Conservation (phyloP, 2,329 filamentous ascomycete species). For the Septoria petroselini region DNA sequence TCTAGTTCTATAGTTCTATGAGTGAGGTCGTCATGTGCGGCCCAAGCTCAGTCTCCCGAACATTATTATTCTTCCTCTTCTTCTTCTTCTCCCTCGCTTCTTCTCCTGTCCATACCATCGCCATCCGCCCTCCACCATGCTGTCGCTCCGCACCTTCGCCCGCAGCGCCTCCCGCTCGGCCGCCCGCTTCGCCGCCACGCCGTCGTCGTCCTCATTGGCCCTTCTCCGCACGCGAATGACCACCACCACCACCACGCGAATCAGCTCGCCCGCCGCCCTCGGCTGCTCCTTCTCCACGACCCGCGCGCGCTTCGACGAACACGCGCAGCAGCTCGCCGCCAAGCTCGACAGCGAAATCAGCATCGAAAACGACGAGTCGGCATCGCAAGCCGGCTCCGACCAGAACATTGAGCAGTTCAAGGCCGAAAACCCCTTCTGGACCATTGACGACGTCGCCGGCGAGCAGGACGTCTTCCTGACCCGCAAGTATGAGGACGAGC, state of each 20-base stretch:
- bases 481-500: constrained; percentile 81
- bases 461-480: constrained; percentile 84
- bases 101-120: too few species aligned
- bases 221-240: too few species aligned
- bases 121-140: too few species aligned
- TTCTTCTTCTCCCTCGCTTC: constrained; percentile 1
- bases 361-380: constrained; percentile 71
- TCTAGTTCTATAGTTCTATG: not conserved
- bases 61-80: not conserved
- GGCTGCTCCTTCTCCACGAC: constrained; percentile 47
- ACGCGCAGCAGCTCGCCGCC: constrained; percentile 74
- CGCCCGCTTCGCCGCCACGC: constrained; percentile 43
- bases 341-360: constrained; percentile 83
- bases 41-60: too few species aligned
- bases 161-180: constrained; percentile 46
- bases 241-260: constrained; percentile 20
- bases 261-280: constrained; percentile 29
- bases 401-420: constrained; percentile 79
- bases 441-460: constrained; percentile 72
- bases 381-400: constrained; percentile 54
- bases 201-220: constrained; percentile 27
- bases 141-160: constrained; percentile 46
- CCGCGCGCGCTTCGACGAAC: constrained; percentile 42
- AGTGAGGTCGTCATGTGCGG: too few species aligned
- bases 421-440: constrained; percentile 70